Percentiles rank a stretch among this genome's conserved stretches.
phyloP scores from a whole-genome alignment of 208 protist genomes.

The Acanthamoeba healyi region DNA sequence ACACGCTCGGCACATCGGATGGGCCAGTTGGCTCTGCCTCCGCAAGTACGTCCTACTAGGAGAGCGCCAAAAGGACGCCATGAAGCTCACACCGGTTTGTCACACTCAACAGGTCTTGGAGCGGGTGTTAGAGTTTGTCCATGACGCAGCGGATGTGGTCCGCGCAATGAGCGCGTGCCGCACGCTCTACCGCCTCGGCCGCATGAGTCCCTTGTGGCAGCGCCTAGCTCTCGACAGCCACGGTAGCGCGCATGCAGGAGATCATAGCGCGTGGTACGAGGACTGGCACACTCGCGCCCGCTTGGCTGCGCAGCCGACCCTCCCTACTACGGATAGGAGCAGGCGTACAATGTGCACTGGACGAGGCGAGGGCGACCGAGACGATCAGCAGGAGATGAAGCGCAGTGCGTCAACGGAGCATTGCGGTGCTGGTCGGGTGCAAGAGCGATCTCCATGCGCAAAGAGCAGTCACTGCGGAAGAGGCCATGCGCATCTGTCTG shows the following conservation, averaged over 20 bases:
- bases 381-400: too few species aligned
- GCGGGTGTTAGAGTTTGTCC: neutral
- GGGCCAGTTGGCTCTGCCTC: neutral
- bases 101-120: neutral
- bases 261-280: too few species aligned
- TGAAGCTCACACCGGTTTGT: too few species aligned
- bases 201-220: neutral
- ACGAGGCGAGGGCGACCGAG: too few species aligned
- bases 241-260: too few species aligned
- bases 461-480: neutral
- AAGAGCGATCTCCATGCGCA: neutral
- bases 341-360: too few species aligned
- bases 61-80: too few species aligned
- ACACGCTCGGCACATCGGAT: neutral
- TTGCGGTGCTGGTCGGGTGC: neutral
- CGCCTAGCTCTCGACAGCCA: neutral
- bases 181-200: neutral
- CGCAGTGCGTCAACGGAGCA: too few species aligned
- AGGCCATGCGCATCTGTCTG: neutral
- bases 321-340: too few species aligned
- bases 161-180: neutral
- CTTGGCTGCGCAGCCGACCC: too few species aligned
- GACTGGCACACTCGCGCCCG: too few species aligned
- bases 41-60: neutral
- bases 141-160: neutral